Evolutionary conservation across 441 rosid species (phyloP).

Genomic region (Melastoma candidum): DNA sequence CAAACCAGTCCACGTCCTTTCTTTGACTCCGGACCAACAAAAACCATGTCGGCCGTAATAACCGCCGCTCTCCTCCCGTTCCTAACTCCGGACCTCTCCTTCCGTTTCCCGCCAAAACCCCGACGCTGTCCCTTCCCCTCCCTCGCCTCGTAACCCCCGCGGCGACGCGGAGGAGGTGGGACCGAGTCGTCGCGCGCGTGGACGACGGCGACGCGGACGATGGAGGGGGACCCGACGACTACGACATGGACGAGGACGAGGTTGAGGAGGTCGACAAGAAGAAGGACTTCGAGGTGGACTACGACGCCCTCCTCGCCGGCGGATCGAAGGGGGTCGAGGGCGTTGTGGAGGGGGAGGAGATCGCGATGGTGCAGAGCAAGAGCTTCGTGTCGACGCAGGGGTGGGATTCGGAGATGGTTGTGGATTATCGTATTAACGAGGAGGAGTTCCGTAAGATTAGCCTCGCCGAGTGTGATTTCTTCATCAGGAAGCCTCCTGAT

Average conservation of each 20-base stretch:
- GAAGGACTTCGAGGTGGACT: conserved; percentile 83
- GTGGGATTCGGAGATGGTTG: conserved; percentile 81
- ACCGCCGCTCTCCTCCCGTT: background rate
- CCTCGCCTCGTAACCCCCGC: conserved; percentile 16
- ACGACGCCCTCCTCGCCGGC: conserved; percentile 46
- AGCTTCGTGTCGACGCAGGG: conserved; percentile 59
- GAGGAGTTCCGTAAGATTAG: conserved; percentile 81
- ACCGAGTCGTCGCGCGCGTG: conserved; percentile 41
- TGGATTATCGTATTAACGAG: conserved; percentile 77
- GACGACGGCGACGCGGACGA: conserved; percentile 66
- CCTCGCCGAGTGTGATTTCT: conserved; percentile 79
- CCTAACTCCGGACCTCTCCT: background rate
- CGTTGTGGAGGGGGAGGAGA: conserved; percentile 39
- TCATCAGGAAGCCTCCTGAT: conserved; percentile 87
- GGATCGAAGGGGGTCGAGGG: conserved; percentile 12
- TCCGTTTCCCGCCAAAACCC: background rate
- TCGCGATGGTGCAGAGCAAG: conserved; percentile 56
- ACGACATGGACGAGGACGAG: conserved; percentile 75
- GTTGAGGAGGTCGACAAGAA: conserved; percentile 79
- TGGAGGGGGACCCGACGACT: conserved; percentile 52
- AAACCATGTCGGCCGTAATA: no score
- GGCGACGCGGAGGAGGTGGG: conserved; percentile 20
- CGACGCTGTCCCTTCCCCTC: background rate
- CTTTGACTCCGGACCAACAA: no score
- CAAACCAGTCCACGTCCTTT: no score